Evolutionary conservation across 2,329 filamentous ascomycete genomes (phyloP), one percentile per base, ranked within the genome.

Genomic region (Chrysoporthe deuterocubensis): DNA sequence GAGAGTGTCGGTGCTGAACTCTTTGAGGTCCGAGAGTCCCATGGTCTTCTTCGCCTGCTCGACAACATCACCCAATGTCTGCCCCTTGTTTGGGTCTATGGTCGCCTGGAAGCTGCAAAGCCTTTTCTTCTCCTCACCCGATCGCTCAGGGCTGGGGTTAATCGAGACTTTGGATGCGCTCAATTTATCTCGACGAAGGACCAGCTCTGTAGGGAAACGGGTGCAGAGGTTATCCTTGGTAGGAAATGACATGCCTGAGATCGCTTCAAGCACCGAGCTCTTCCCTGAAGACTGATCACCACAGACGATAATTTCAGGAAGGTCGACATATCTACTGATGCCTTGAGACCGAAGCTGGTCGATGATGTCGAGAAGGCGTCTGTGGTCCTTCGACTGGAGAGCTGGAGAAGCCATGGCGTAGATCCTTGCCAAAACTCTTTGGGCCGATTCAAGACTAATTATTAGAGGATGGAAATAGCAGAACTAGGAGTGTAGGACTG

Each of bases 1-100:
- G 5, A 83, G 76, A 1, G 81, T 74, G 66, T 83, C 79, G 5
- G 74, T 74, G 6, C 76, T 75, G 71, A 83, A 82, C 3, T 73
- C 75, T 73, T 8, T 71, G 68, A 3, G 74, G 0, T 75, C 70
- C 13, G 72, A 71, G 21, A 85, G 74, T 1, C 83, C 84, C 83
- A 89, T 87, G 16, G 70, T 72, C 5, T 68, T 50, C 62, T 78
- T 76, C 3, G 78, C 77, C 7, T 61, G 66, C n/a, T 77, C 74
- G 13, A 79, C 63, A 40, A 21, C 7, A 7, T 56, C 42, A 58
- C 48, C 4, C 44, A 5, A 42, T 32, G 14, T 6, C 4, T 43
- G 5, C 13, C 11, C 13, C n/a, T 32, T 18, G 44, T 26, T 26
- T 26, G 26, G 26, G 26, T 26, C 26, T n/a, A 14, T 21, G n/a